Evolutionary conservation across 176 grass and related monocot species (phyloP), one percentile per base, ranked within the genome.

Genomic region (Phoenix dactylifera): DNA sequence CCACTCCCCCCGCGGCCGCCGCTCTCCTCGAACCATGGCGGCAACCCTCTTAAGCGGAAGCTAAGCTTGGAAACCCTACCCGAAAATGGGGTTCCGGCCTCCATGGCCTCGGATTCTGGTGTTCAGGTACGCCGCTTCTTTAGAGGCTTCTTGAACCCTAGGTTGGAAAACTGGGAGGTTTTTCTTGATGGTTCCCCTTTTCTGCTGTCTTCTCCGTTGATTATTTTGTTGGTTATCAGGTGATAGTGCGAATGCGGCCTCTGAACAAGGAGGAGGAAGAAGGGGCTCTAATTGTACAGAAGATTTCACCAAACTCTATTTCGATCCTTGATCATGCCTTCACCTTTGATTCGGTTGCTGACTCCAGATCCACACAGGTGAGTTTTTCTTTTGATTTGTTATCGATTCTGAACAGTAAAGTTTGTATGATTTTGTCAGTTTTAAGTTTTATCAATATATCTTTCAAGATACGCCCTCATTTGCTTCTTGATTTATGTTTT

Each of bases 21-120:
- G 0, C 78, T 72, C 7, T 68, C 82, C 0, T 59, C 79, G 3
- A 44, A 44, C 35, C 35, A 44, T 9, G 35, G 35, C 35, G 23
- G 61, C 9, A 89, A 89, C 51, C 86, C 81, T 1, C 86, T 89
- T 24, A 90, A 90, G 79, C 50, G 82, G 51, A 90, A 90, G 79
- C 82, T 86, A 18, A 73, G 56, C 59, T 55, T 63, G 70, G 70
- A 73, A 63, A 63, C 26, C 26, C 70, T 44, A 4, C 18, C 26
- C 26, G 70, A 60, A 24, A 60, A 49, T 72, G 75, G 59, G 26
- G 50, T 55, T 26, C 74, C 48, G 64, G 57, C 63, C 6, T 53
- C 62, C 4, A 4, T 39, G 5, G 60, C 69, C n/a, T 51, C 56
- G 6, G 89, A 94, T 69, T 85, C 80, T 3, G 84, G 77, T 44